phyloP scores from a whole-genome alignment of 2,329 filamentous ascomycete species.

The Aureobasidium sp. region DNA sequence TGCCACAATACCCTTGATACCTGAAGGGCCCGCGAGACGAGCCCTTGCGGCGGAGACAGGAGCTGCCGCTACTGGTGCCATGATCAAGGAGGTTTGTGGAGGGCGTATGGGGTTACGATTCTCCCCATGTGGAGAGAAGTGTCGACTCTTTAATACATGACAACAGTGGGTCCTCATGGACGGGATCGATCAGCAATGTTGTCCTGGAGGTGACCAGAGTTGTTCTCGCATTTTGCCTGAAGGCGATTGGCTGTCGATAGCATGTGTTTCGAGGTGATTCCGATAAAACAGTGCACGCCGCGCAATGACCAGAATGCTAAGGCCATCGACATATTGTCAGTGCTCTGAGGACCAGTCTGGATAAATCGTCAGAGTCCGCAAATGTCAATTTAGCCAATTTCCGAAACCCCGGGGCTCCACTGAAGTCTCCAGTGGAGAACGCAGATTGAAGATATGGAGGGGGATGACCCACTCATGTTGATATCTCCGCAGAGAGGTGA shows the following conservation, averaged over 20 bases:
- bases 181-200: neutral
- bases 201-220: neutral
- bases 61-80: constrained; percentile 3
- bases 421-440: neutral
- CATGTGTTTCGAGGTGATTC: too few species aligned
- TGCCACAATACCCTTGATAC: constrained; percentile 18
- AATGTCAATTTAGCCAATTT: constrained; percentile 4
- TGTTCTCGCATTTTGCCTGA: constrained; percentile 9
- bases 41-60: constrained; percentile 18
- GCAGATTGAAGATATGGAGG: neutral
- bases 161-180: neutral
- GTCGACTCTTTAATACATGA: constrained; percentile 1
- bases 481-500: neutral
- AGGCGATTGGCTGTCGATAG: neutral
- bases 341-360: neutral
- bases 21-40: constrained; percentile 18
- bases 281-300: neutral
- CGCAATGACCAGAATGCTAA: neutral
- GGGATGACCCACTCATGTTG: neutral
- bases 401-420: neutral
- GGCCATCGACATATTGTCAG: neutral
- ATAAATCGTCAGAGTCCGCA: neutral
- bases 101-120: neutral
- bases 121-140: neutral
- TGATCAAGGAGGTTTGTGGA: neutral